phyloP scores from a whole-genome alignment of 176 grass and related monocot species.

The Zizania latifolia region DNA sequence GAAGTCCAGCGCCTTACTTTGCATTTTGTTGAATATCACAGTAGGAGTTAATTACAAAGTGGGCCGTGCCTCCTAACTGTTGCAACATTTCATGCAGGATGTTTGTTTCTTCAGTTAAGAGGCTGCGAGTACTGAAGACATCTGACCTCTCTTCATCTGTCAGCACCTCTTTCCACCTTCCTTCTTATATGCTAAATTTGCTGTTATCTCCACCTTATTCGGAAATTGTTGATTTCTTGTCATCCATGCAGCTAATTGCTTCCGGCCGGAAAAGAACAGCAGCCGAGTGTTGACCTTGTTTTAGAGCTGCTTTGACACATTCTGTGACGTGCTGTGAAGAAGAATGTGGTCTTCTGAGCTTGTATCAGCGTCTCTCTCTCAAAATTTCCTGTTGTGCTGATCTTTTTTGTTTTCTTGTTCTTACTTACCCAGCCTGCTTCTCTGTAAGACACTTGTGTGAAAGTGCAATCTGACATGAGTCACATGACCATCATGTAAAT shows the following conservation, averaged over 20 bases:
- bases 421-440: neutral
- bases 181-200: neutral
- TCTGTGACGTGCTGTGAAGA: slow-evolving; percentile 9
- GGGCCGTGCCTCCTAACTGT: neutral
- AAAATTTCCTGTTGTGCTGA: neutral
- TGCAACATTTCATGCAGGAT: slow-evolving; percentile 36
- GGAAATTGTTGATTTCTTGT: neutral
- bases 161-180: slow-evolving; percentile 1
- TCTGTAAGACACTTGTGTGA: neutral
- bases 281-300: slow-evolving; percentile 29
- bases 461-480: slow-evolving; percentile 8
- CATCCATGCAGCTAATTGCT: slow-evolving; percentile 34
- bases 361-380: slow-evolving; percentile 24
- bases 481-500: slow-evolving; percentile 9
- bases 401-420: neutral
- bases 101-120: slow-evolving; percentile 61
- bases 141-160: slow-evolving; percentile 53
- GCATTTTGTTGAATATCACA: neutral
- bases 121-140: slow-evolving; percentile 62
- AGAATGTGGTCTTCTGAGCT: slow-evolving; percentile 38
- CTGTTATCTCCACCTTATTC: neutral
- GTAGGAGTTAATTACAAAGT: neutral
- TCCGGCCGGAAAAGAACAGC: slow-evolving; percentile 37
- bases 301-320: neutral
- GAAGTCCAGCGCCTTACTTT: neutral